phyloP scores from a whole-genome alignment of 306 rosid genomes.

The Echinosophora koreensis region DNA sequence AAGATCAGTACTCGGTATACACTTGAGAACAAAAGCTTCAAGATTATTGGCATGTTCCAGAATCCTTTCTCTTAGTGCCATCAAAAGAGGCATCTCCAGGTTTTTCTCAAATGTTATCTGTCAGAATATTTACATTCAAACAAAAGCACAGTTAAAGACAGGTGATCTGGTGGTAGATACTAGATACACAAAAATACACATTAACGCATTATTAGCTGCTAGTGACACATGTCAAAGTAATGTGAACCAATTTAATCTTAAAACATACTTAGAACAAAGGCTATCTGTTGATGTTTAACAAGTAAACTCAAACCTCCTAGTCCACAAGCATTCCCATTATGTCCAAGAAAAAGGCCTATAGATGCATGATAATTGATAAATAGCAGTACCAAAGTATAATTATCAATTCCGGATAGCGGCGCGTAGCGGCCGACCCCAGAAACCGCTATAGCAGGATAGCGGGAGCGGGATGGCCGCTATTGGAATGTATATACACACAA shows the following conservation, averaged over 20 bases:
- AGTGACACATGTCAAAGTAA: constrained; percentile 28
- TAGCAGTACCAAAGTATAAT: constrained; percentile 1
- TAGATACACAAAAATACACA: constrained; percentile 7
- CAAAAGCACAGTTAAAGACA: constrained; percentile 39
- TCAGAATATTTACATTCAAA: constrained; percentile 47
- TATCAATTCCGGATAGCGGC: too few relatives aligned
- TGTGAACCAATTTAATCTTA: not conserved
- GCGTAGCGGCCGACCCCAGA: too few relatives aligned
- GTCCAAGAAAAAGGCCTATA: constrained; percentile 16
- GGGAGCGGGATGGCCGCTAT: too few relatives aligned
- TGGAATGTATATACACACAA: too few relatives aligned
- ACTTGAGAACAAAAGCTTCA: constrained; percentile 75
- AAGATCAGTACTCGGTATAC: constrained; percentile 67
- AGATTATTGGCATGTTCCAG: constrained; percentile 72
- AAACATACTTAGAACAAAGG: constrained; percentile 29
- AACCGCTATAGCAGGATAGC: too few relatives aligned
- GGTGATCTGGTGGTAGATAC: constrained; percentile 5
- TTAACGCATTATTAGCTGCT: not conserved
- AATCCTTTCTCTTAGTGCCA: constrained; percentile 84
- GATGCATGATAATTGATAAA: constrained; percentile 24
- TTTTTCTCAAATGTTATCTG: constrained; percentile 73
- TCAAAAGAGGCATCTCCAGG: constrained; percentile 73
- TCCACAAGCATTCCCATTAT: constrained; percentile 29
- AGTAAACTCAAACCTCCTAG: constrained; percentile 30
- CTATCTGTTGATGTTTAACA: not conserved